phyloP scores from a whole-genome alignment of 2,329 filamentous ascomycete species.

The Colletotrichum coccodes region DNA sequence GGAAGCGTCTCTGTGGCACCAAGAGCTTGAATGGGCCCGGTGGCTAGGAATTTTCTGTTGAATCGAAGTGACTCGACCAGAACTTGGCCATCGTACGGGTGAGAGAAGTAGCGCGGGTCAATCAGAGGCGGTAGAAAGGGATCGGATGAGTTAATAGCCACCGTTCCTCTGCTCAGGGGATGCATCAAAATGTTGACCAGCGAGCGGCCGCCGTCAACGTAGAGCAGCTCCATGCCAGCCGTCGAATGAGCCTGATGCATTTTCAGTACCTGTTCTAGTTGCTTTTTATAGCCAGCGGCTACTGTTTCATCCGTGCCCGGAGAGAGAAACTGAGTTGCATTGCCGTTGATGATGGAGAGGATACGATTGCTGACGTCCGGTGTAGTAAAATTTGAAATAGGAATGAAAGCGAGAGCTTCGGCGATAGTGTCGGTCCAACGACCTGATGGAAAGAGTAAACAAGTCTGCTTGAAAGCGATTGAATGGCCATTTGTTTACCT shows the following conservation, averaged over 20 bases:
- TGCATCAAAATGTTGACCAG: conserved; percentile 46
- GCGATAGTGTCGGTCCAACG: conserved; percentile 42
- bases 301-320: conserved; percentile 44
- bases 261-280: conserved; percentile 42
- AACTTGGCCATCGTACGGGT: conserved; percentile 13
- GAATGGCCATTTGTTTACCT: not conserved
- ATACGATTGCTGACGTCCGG: conserved; percentile 25
- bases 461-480: no score
- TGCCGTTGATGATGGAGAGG: conserved; percentile 39
- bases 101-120: conserved; percentile 22
- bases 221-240: conserved; percentile 42
- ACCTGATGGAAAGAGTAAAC: conserved; percentile 26
- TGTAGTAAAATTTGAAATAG: conserved; percentile 40
- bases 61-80: conserved; percentile 33
- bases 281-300: conserved; percentile 47
- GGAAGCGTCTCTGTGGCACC: conserved; percentile 32
- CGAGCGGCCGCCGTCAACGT: conserved; percentile 41
- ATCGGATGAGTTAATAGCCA: conserved; percentile 47
- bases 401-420: conserved; percentile 18
- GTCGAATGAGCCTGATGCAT: conserved; percentile 40
- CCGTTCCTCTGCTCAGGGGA: conserved; percentile 50
- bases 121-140: conserved; percentile 37
- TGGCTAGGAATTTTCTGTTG: not conserved
- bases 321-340: conserved; percentile 45
- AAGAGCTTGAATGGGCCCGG: conserved; percentile 17